Percentiles rank a stretch among this genome's conserved stretches.
These are phyloP conservation scores for Haplosporangium gracile DNA, from an alignment of 192 early-diverging fungal species.

Conservation along the genomic window DNA sequence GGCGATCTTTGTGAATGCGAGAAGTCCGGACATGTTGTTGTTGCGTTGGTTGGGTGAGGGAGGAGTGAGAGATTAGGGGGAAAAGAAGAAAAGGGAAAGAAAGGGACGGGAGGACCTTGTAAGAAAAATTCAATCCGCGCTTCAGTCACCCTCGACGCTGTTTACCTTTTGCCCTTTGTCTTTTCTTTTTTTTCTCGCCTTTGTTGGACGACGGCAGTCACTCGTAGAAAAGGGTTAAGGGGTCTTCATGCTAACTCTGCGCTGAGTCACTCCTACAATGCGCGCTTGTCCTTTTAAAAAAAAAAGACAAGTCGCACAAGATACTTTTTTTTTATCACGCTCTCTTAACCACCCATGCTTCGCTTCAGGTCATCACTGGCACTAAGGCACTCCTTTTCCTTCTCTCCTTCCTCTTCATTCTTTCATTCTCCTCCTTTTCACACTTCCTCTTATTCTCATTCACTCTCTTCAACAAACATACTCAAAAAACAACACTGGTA, in stretches of 20 bases:
- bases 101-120: not conserved
- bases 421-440: constrained; percentile 8
- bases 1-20: constrained; percentile 52
- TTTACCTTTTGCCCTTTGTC: not conserved
- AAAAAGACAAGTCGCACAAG: not conserved
- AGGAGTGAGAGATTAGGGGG: not conserved
- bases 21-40: constrained; percentile 43
- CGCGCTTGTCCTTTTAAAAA: not conserved
- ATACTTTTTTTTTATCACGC: not conserved
- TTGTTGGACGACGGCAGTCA: not conserved
- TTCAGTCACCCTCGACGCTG: not conserved
- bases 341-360: not conserved
- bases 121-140: not conserved
- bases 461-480: not conserved
- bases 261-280: not conserved
- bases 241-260: not conserved
- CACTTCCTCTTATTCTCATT: not conserved
- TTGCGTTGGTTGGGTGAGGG: not conserved
- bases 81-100: constrained; percentile 10
- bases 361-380: not conserved
- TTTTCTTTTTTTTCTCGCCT: not conserved
- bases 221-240: not conserved
- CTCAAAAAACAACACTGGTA: not conserved
- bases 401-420: not conserved
- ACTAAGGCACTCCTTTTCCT: not conserved